phyloP scores from a whole-genome alignment of 2,329 filamentous ascomycete species.

The Rhynchosporium graminicola region DNA sequence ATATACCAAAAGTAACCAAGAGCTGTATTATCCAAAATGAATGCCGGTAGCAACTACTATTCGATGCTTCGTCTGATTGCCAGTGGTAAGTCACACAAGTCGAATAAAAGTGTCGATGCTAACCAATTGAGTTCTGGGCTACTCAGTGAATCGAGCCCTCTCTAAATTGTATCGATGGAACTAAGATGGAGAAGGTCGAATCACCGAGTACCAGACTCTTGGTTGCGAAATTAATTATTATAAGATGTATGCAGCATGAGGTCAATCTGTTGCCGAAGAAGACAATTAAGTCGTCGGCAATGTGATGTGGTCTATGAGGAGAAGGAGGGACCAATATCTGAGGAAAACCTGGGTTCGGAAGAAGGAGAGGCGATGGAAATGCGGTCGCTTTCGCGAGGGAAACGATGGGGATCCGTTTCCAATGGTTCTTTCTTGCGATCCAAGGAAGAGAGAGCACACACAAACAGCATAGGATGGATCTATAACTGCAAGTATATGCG shows the following conservation, averaged over 20 bases:
- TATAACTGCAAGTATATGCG: constrained; percentile 1
- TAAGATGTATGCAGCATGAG: constrained; percentile 24
- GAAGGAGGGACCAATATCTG: too few species aligned
- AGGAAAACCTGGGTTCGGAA: neutral
- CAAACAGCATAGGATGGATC: neutral
- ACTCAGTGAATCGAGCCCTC: constrained; percentile 16
- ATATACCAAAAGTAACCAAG: neutral
- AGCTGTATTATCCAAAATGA: constrained; percentile 7
- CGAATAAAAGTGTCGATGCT: neutral
- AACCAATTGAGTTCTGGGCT: constrained; percentile 13
- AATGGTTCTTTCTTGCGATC: neutral
- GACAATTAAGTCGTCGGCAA: constrained; percentile 39
- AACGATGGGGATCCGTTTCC: constrained; percentile 1
- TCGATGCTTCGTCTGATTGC: neutral
- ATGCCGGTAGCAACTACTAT: neutral
- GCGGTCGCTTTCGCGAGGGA: neutral
- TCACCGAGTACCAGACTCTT: constrained; percentile 34
- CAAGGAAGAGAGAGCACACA: neutral
- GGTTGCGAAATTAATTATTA: constrained; percentile 31
- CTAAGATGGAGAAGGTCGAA: constrained; percentile 18
- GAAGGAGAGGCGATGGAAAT: constrained; percentile 12
- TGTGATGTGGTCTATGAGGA: constrained; percentile 19
- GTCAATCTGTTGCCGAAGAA: constrained; percentile 30
- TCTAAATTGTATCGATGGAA: constrained; percentile 5
- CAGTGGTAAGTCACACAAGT: neutral